Base-by-base conservation (phyloP, 2,329 filamentous ascomycete genomes). In the Cladophialophora yegresii region DNA sequence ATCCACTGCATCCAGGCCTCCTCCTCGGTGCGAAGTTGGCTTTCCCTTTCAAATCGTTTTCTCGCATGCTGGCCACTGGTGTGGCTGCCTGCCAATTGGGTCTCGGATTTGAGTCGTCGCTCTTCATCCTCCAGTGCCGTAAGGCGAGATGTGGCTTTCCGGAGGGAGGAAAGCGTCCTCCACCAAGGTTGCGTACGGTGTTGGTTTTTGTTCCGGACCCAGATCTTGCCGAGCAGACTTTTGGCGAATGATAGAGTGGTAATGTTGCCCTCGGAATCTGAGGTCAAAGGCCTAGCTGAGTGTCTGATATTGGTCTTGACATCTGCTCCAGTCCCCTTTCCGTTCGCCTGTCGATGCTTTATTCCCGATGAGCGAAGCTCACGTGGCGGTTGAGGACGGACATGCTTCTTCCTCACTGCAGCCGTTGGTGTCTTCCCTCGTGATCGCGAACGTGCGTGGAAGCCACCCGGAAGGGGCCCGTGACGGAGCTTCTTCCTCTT, bases 111-210 rank as follows among this genome's bases (percentile, higher is more conserved):
- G 12, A 62, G 55, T 8, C 40, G 22, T 7, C 13, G 55, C 45
- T 65, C 40, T 22, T 58, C 43, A 9, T 58, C 53, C 69, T 76
- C 70, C 76, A 74, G 58, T 78, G 75, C 62, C 1, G 82, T 71
- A 2, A 96, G 78, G 61, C 83, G 82, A 8, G 78, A 77, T 8
- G 89, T 75, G 62, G 87, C 83, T 54, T 90, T 89, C 40, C 91
- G 87, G 69, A 97, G 83, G 68, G 89, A 83, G 59, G 84, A 84
- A 66, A 97, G 86, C 72, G 80, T 81, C 71, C 87, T 85, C 86
- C 90, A 98, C 93, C 93, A 99, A 73, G 87, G 85, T 32, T 88
- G 85, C 67, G 84, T 82, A 61, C 87, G 87, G 77, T 98, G 93
- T 79, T 98, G 93, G 79, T 97, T 98, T 74, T 88, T 89, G 80